Conservation (phyloP, 148 eudicot species). For the Amaranthus palmeri region DNA sequence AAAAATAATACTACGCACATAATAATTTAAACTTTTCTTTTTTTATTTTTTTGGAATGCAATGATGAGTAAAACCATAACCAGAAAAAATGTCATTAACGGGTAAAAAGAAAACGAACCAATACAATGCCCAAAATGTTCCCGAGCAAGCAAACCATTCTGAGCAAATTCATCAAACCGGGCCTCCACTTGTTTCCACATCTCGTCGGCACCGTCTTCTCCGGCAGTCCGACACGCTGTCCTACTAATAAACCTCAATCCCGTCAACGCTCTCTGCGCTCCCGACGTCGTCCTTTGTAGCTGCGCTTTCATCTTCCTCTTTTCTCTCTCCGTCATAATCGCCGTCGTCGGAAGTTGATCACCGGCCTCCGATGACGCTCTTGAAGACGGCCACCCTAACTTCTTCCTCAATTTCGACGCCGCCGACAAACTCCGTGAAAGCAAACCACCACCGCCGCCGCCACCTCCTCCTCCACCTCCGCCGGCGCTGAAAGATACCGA, state of each 20-base stretch:
- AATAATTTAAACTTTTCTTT: background rate
- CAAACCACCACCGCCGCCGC: conserved; percentile 14
- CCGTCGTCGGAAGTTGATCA: conserved; percentile 23
- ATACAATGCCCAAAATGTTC: conserved; percentile 95
- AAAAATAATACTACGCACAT: background rate
- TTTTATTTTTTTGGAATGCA: background rate
- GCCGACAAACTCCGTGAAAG: conserved; percentile 56
- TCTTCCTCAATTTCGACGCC: conserved; percentile 41
- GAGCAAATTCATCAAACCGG: conserved; percentile 46
- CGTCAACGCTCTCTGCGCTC: conserved; percentile 69
- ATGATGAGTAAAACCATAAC: background rate
- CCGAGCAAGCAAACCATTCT: conserved; percentile 51
- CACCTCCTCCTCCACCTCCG: background rate
- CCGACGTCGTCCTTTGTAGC: conserved; percentile 51
- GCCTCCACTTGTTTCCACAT: conserved; percentile 66
- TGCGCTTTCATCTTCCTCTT: conserved; percentile 39
- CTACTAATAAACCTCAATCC: conserved; percentile 78
- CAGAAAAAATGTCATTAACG: background rate
- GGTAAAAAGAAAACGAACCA: conserved; percentile 34
- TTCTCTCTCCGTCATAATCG: conserved; percentile 37
- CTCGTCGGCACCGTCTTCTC: conserved; percentile 25
- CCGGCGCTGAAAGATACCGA: background rate
- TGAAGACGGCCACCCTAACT: conserved; percentile 37
- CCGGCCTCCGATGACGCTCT: conserved; percentile 26
- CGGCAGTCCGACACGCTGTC: conserved; percentile 25